phyloP scores from a whole-genome alignment of 495 filamentous ascomycete species.

The Daldinia bambusicola region DNA sequence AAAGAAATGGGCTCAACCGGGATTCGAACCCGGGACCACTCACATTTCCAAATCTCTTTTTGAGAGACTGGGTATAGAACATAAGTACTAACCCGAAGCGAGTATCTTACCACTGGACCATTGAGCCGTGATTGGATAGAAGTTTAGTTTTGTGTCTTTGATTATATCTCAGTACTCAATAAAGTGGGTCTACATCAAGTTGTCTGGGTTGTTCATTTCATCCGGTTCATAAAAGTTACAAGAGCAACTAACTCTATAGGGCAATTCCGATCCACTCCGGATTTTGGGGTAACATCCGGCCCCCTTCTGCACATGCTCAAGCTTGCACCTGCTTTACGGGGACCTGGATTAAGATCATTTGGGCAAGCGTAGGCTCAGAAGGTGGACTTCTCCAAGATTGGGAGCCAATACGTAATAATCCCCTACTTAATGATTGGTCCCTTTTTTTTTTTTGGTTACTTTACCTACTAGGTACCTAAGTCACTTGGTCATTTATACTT shows the following conservation, averaged over 20 bases:
- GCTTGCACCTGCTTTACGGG: too few species aligned
- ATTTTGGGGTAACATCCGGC: not conserved
- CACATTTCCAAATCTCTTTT: conserved; percentile 17
- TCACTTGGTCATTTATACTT: conserved; percentile 1
- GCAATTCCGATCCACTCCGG: not conserved
- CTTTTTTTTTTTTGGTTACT: too few species aligned
- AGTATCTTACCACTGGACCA: conserved; percentile 45
- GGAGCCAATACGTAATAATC: conserved; percentile 11
- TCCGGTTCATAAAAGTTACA: not conserved
- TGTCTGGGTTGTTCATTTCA: not conserved
- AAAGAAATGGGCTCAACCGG: conserved; percentile 28
- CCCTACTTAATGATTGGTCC: too few species aligned
- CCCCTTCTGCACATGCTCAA: conserved; percentile 6
- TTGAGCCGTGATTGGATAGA: conserved; percentile 28
- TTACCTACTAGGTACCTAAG: too few species aligned
- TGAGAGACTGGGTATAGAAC: not conserved
- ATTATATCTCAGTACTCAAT: not conserved
- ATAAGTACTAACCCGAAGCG: conserved; percentile 28
- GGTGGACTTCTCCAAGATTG: conserved; percentile 16
- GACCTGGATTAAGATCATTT: not conserved
- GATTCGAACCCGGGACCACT: conserved; percentile 41
- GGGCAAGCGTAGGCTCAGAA: not conserved
- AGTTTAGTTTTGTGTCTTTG: not conserved
- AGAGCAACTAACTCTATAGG: not conserved
- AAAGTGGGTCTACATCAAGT: not conserved